Conservation (phyloP, 2,329 filamentous ascomycete species). For the Incumbomyces lentus region DNA sequence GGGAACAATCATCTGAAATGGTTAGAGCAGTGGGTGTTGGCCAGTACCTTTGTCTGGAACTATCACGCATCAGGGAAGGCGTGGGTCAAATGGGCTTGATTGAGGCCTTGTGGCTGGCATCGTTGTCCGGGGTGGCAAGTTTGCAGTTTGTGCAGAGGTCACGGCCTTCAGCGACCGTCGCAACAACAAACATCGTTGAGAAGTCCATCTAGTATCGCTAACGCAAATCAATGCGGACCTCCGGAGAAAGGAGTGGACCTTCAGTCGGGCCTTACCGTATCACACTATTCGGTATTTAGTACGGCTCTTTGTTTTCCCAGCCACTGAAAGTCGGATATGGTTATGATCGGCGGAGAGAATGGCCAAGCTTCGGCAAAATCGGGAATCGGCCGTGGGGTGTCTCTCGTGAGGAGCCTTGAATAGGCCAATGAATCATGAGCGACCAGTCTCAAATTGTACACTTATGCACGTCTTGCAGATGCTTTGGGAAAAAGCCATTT, state of each 20-base stretch:
- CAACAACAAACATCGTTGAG: neutral
- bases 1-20: neutral
- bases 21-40: neutral
- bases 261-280: neutral
- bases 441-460: neutral
- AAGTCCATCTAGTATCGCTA: too few species aligned
- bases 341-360: too few species aligned
- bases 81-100: neutral
- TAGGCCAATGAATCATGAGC: too few species aligned
- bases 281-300: neutral
- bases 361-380: neutral
- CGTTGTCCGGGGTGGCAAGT: too few species aligned
- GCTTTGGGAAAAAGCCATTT: neutral
- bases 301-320: neutral
- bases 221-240: neutral
- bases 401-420: too few species aligned
- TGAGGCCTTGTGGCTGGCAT: too few species aligned
- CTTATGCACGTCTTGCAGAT: constrained; percentile 7
- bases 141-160: neutral
- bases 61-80: neutral
- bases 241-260: neutral
- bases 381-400: neutral
- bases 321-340: too few species aligned
- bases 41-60: neutral
- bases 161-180: neutral